A percentile compares a stretch with the other conserved stretches of the same genome.
Evolutionary conservation across 495 filamentous ascomycete species (phyloP).

Genomic region (Penicillium desertorum): DNA sequence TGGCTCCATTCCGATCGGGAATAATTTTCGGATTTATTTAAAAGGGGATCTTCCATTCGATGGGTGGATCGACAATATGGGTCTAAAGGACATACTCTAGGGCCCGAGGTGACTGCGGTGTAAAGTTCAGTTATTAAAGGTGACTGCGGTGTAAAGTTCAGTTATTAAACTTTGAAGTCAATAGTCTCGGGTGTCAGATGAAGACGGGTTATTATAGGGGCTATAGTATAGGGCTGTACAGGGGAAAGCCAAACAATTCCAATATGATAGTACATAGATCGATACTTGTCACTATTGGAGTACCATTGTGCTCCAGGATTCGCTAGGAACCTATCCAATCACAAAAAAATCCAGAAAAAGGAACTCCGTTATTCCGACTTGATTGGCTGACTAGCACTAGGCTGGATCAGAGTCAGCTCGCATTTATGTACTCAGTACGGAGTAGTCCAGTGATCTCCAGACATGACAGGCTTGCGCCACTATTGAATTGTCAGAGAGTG

Average conservation of each 20-base stretch:
- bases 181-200: neutral
- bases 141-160: constrained; percentile 12
- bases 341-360: neutral
- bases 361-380: constrained; percentile 4
- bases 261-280: neutral
- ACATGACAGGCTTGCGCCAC: neutral
- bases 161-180: constrained; percentile 7
- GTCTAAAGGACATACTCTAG: neutral
- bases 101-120: constrained; percentile 16
- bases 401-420: neutral
- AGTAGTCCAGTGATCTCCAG: neutral
- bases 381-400: constrained; percentile 1
- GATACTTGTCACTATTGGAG: neutral
- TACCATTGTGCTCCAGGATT: neutral
- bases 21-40: neutral
- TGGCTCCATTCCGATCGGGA: neutral
- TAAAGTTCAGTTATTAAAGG: constrained; percentile 2
- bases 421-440: neutral
- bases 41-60: neutral
- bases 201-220: neutral
- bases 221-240: neutral
- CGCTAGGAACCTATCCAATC: constrained; percentile 1
- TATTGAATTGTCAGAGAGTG: constrained; percentile 6
- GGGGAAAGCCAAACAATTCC: neutral
- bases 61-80: neutral